Conservation (phyloP, 2,329 filamentous ascomycete species). For the Pseudohalonectria lignicola region DNA sequence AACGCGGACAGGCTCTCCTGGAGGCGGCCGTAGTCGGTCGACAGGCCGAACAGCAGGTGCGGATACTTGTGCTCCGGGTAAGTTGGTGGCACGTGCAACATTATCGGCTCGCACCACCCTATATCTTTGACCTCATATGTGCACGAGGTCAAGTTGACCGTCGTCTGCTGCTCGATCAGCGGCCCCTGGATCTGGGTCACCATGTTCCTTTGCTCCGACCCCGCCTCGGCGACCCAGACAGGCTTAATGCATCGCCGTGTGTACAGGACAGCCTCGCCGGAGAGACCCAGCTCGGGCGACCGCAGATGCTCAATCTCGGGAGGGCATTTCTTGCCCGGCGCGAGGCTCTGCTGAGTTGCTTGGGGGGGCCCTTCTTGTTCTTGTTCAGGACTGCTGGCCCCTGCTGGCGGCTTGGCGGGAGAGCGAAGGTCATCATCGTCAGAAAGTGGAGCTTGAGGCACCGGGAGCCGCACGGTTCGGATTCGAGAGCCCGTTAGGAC, state of each 20-base stretch:
- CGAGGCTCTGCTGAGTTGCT: no score
- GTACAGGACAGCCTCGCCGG: slow-evolving; percentile 29
- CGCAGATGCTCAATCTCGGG: slow-evolving; percentile 12
- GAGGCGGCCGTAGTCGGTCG: slow-evolving; percentile 39
- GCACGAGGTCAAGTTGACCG: slow-evolving; percentile 20
- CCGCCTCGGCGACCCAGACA: slow-evolving; percentile 16
- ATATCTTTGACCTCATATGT: slow-evolving; percentile 8
- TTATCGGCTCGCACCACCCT: slow-evolving; percentile 28
- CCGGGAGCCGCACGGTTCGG: no score
- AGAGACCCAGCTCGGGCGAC: slow-evolving; percentile 19
- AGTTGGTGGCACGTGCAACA: slow-evolving; percentile 32
- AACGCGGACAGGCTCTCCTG: slow-evolving; percentile 38
- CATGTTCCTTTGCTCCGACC: slow-evolving; percentile 23
- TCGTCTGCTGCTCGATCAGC: slow-evolving; percentile 20
- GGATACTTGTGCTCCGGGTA: slow-evolving; percentile 30
- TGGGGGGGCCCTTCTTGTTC: no score
- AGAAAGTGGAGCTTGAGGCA: background rate
- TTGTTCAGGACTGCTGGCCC: no score
- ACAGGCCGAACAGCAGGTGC: slow-evolving; percentile 46
- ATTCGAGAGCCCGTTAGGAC: background rate
- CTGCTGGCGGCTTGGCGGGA: no score
- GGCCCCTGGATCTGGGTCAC: slow-evolving; percentile 25
- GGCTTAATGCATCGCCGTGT: slow-evolving; percentile 32
- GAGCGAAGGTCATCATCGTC: background rate
- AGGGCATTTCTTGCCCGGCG: slow-evolving; percentile 3